Evolutionary conservation across 2,329 filamentous ascomycete genomes (phyloP), one percentile per base, ranked within the genome.

Genomic region (Sporothrix pseudoabietina): DNA sequence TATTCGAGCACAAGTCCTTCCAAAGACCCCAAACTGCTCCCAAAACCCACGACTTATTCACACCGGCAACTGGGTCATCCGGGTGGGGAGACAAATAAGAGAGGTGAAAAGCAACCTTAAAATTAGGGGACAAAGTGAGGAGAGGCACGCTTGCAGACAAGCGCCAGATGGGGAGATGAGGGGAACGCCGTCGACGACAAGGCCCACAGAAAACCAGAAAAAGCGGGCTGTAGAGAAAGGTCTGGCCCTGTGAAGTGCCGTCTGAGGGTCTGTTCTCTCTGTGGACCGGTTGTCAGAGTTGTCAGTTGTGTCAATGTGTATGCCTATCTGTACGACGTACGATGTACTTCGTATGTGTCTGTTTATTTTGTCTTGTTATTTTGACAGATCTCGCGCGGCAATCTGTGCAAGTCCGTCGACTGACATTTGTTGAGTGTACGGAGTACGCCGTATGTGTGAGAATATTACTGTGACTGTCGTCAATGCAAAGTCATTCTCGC

Each of bases 21-120:
- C 19, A 26, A 55, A 7, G 9, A 7, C 22, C 19, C 22, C 41
- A 68, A n/a, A 41, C 8, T 4, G 59, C 16, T n/a, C 63, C 44
- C 22, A 47, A 47, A 16, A 66, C 41, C n/a, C 6, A 32, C 22
- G n/a, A 47, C 22, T 32, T 49, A 49, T 66, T 32, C 44, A 47
- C 22, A 49, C 26, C 49, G 66, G 49, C 39, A 69, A 55, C 26
- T 69, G 19, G 66, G 3, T 26, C 66, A 54, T 54, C 49, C 66
- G 47, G 30, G 47, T 41, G 47, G 66, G 32, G 47, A 49, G 39
- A 54, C 8, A 9, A 12, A n/a, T 9, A 54, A 10, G 52, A 54
- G 3, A 8, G 49, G 26, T 52, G 47, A 52, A n/a, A 22, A 22
- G 52, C 14, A 54, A 44, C 41, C 41, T 6, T 44, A 44, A 44